Percentiles rank a stretch among this genome's conserved stretches.
Conservation (phyloP, 1,139 yeast species). For the Blastobotrys persicus region DNA sequence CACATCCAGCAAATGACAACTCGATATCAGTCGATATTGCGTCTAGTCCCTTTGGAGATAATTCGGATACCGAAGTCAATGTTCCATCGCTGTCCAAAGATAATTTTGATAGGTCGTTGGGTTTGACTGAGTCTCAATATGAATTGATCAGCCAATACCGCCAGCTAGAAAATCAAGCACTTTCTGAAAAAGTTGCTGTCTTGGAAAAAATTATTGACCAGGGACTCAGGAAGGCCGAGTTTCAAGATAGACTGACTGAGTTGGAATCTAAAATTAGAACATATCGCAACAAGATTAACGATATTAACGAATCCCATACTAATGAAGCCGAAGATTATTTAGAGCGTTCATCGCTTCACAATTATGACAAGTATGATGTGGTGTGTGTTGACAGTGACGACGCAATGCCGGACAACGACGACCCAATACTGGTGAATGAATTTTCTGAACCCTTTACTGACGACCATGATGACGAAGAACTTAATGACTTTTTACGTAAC, state of each 20-base stretch:
- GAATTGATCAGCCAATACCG: slow-evolving; percentile 2
- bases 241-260: not conserved
- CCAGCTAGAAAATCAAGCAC: not conserved
- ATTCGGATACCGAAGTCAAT: not conserved
- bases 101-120: not conserved
- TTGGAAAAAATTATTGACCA: slow-evolving; percentile 1
- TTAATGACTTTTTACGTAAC: slow-evolving; percentile 7
- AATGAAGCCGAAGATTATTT: not conserved
- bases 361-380: not conserved
- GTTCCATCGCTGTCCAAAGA: not conserved
- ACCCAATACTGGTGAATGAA: slow-evolving; percentile 4
- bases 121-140: slow-evolving; percentile 1
- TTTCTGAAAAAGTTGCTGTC: slow-evolving; percentile 6
- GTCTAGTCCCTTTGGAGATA: not conserved
- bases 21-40: not conserved
- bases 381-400: slow-evolving; percentile 9
- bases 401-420: slow-evolving; percentile 5
- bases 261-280: slow-evolving; percentile 1
- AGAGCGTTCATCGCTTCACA: slow-evolving; percentile 1
- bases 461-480: slow-evolving; percentile 8
- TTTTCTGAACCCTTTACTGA: slow-evolving; percentile 7
- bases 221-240: not conserved
- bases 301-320: not conserved
- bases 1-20: not conserved
- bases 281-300: not conserved